Evolutionary conservation across 257 asterid species (phyloP).

Genomic region (Forsythia suspensa): DNA sequence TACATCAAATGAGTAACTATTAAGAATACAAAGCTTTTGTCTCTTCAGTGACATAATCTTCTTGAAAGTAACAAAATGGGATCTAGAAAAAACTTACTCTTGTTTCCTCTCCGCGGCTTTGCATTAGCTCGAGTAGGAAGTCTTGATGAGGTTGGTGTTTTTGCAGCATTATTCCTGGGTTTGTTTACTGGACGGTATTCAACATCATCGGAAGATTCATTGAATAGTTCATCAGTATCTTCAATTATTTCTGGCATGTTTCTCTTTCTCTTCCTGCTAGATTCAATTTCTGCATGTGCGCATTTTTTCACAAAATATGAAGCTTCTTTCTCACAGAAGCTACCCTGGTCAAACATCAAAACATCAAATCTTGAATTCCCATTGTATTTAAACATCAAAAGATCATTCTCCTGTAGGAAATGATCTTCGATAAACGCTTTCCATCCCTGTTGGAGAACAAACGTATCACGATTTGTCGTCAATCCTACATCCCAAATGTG

Average conservation of each 20-base stretch:
- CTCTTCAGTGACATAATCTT: neutral
- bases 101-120: neutral
- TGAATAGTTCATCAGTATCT: neutral
- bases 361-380: constrained; percentile 31
- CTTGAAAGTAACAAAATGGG: neutral
- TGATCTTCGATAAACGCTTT: constrained; percentile 46
- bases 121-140: constrained; percentile 1
- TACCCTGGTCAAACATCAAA: constrained; percentile 29
- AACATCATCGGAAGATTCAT: constrained; percentile 16
- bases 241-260: constrained; percentile 5
- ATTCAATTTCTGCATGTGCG: constrained; percentile 15
- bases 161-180: neutral
- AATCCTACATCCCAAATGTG: constrained; percentile 44
- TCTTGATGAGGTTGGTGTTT: constrained; percentile 9
- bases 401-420: constrained; percentile 40
- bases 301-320: constrained; percentile 38
- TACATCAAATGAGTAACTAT: constrained; percentile 7
- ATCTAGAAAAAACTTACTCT: constrained; percentile 9
- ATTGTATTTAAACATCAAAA: constrained; percentile 40
- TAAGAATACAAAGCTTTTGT: neutral
- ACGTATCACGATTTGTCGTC: constrained; percentile 32
- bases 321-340: constrained; percentile 39
- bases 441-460: constrained; percentile 49
- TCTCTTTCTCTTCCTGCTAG: constrained; percentile 13
- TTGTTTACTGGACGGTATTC: neutral